These are phyloP conservation scores for Lycium ferocissimum DNA, from an alignment of 257 asterid genomes.

Conservation along the genomic window DNA sequence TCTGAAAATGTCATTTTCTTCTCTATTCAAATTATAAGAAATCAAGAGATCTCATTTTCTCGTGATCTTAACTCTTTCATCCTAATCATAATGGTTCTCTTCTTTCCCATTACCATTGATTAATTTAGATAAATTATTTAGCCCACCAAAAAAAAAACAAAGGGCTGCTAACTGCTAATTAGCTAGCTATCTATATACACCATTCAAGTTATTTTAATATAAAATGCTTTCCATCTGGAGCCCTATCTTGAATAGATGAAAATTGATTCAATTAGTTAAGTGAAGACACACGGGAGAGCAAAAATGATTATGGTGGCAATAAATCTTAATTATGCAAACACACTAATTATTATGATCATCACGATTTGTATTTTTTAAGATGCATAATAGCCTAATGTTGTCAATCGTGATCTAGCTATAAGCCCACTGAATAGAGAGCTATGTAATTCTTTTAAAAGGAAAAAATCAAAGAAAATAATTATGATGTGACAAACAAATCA, in stretches of 20 bases:
- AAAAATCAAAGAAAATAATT: background rate
- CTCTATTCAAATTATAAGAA: no score
- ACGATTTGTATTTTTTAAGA: background rate
- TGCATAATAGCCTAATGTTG: background rate
- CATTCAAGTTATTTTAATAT: background rate
- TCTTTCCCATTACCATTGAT: background rate
- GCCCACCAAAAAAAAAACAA: background rate
- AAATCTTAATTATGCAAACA: background rate
- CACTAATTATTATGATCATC: background rate
- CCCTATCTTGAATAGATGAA: constrained; percentile 3
- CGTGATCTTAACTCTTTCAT: no score
- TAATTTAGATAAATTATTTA: background rate
- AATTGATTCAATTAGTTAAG: constrained; percentile 28
- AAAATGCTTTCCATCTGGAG: constrained; percentile 36
- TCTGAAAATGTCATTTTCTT: no score
- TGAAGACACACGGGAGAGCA: background rate
- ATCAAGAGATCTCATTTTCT: no score
- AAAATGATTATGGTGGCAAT: background rate
- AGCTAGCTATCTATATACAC: no score
- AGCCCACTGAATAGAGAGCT: background rate
- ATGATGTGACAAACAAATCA: constrained; percentile 33
- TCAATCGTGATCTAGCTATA: constrained; percentile 29
- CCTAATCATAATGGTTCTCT: no score
- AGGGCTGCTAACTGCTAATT: background rate
- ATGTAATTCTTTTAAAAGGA: background rate